Conservation (phyloP, 139 green algal genomes). For the Eudorina sp. region DNA sequence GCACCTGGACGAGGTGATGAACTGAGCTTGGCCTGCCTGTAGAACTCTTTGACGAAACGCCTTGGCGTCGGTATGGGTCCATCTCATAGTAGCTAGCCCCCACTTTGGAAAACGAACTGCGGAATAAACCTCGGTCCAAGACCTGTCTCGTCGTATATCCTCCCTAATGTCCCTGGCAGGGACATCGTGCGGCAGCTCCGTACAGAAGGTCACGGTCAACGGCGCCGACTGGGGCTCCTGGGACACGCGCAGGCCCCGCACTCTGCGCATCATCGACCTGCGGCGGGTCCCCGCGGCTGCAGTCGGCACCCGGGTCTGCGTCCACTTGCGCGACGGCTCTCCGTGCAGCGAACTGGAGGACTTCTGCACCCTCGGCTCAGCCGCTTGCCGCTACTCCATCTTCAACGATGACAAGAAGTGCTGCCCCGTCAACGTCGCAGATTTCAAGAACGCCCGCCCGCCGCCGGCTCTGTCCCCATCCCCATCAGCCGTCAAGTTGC, state of each 20-base stretch:
- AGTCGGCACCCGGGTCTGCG: conserved; percentile 42
- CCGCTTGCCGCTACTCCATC: conserved; percentile 21
- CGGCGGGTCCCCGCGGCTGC: background rate
- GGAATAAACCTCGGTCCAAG: background rate
- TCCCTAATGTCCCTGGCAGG: too few species aligned
- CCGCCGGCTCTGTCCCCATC: background rate
- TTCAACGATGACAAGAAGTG: conserved; percentile 44
- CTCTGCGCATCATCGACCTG: conserved; percentile 41
- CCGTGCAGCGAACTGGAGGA: background rate
- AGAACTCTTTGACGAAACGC: background rate
- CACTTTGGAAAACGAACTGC: background rate
- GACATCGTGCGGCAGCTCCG: background rate
- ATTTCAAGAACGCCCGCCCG: background rate
- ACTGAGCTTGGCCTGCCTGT: background rate
- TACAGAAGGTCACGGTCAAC: conserved; percentile 28
- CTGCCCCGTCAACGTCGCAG: conserved; percentile 30
- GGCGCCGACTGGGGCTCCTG: background rate
- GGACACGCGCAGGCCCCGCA: conserved; percentile 24
- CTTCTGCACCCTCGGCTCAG: background rate
- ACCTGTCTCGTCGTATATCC: background rate
- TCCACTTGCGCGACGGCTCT: background rate
- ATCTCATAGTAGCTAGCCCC: background rate
- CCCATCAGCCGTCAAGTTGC: background rate
- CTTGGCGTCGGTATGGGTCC: background rate
- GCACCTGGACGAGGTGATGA: background rate